Evolutionary conservation across 2,329 filamentous ascomycete species (phyloP).

Genomic region (Microcyclosporella mali): DNA sequence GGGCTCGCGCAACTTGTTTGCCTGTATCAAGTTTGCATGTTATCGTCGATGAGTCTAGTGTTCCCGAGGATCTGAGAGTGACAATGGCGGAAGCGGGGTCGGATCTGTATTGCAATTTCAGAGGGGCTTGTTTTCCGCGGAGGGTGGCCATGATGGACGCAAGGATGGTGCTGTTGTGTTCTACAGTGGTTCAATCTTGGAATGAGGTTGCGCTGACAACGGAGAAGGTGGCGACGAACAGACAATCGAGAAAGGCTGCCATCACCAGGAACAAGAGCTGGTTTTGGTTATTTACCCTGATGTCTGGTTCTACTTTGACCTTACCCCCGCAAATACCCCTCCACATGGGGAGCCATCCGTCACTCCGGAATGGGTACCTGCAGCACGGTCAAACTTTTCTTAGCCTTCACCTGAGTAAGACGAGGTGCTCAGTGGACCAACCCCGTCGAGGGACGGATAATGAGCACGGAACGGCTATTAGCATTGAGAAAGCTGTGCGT

Average conservation of each 20-base stretch:
- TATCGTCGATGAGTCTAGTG: constrained; percentile 41
- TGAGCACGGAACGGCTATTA: too few relatives aligned
- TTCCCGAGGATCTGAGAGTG: constrained; percentile 41
- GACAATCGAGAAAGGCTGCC: too few relatives aligned
- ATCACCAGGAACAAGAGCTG: too few relatives aligned
- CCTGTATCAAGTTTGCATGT: constrained; percentile 44
- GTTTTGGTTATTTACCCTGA: too few relatives aligned
- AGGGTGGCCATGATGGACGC: constrained; percentile 29
- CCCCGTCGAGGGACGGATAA: too few relatives aligned
- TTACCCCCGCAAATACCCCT: constrained; percentile 8
- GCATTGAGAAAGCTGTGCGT: too few relatives aligned
- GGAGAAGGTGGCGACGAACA: too few relatives aligned
- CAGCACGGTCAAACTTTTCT: neutral
- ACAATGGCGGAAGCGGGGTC: constrained; percentile 42
- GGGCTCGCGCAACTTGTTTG: constrained; percentile 36
- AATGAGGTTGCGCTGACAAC: too few relatives aligned
- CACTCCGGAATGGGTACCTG: constrained; percentile 2
- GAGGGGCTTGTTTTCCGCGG: constrained; percentile 44
- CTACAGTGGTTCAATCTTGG: too few relatives aligned
- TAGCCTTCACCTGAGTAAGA: neutral
- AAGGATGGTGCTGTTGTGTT: too few relatives aligned
- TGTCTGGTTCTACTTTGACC: neutral
- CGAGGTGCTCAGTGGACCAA: too few relatives aligned
- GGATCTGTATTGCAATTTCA: constrained; percentile 42
- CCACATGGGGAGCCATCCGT: neutral